Base-by-base conservation (phyloP, 345 rosid genomes). In the Brassica incana region DNA sequence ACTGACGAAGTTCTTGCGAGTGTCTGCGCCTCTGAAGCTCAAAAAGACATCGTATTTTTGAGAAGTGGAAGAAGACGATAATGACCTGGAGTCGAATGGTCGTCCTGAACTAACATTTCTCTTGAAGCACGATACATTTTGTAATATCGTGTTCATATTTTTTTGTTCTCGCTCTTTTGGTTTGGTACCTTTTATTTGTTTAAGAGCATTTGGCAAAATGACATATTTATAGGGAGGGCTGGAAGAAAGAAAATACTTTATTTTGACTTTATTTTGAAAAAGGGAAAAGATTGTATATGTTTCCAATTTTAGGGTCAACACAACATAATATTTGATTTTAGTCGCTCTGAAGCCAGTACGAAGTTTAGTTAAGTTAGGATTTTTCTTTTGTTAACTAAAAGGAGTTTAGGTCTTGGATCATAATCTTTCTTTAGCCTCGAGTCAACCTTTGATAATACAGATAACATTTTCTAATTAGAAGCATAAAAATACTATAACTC, bases 1-100 rank as follows among this genome's bases (percentile, higher is more conserved):
- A 29, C 85, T 83, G 8, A 69, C 5, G 75, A 83, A 79, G 66
- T 15, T 76, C 5, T 40, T 71, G 54, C 83, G 81, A 8, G 81
- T 83, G 33, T 83, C 83, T 56, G 61, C 48, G 33, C 83, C 85
- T 79, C 85, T 62, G 56, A 76, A 83, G 18, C 85, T 83, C 3
- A 83, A 18, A 11, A 83, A 83, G 23, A 79, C 85, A 10, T 79
- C 81, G 73, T 25, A 76, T 5, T 38, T 66, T 36, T 11, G 1
- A 36, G 30, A 14, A 66, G 16, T n/a, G 29, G 18, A 48, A 25
- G 67, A 60, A 40, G 16, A 63, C 20, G 79, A 54, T 6, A 65
- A 33, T 52, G 80, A 58, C 59, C 27, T 71, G 11, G 54, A 45
- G n/a, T 45, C 54, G 54, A 45, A 45, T 45, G 15, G 54, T 45